Evolutionary conservation across 1,284 basidiomycete species (phyloP).

Genomic region (Pseudozyma hubeiensis): DNA sequence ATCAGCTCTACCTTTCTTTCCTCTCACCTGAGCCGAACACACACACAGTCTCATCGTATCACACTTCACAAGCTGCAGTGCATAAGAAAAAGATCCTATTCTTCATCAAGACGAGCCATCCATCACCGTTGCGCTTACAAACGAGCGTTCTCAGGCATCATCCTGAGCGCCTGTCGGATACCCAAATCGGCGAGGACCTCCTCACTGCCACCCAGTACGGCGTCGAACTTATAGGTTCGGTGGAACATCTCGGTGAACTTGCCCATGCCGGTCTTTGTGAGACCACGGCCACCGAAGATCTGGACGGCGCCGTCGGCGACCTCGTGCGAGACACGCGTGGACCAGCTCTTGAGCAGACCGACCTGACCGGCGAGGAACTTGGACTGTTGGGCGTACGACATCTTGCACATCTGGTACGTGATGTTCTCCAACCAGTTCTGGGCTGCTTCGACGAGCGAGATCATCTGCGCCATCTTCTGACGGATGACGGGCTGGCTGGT

Average conservation of each 20-base stretch:
- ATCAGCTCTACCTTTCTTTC: too few species aligned
- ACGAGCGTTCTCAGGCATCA: constrained; percentile 64
- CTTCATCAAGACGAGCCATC: background rate
- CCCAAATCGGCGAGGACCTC: constrained; percentile 73
- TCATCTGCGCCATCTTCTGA: constrained; percentile 85
- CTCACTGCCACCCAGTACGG: constrained; percentile 67
- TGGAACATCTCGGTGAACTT: constrained; percentile 72
- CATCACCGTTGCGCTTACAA: constrained; percentile 17
- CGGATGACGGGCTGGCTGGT: constrained; percentile 85
- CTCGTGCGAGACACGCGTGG: constrained; percentile 66
- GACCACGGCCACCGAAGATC: constrained; percentile 78
- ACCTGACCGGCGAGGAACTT: constrained; percentile 75
- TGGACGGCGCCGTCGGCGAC: constrained; percentile 82
- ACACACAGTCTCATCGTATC: background rate
- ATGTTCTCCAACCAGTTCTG: constrained; percentile 91
- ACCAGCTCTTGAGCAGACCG: constrained; percentile 77
- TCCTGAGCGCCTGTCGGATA: constrained; percentile 71
- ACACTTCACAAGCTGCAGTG: too few species aligned
- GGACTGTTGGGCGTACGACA: constrained; percentile 79
- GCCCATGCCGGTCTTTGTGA: constrained; percentile 76
- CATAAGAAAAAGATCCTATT: background rate
- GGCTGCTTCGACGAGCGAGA: constrained; percentile 81
- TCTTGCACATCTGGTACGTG: constrained; percentile 89
- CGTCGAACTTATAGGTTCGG: constrained; percentile 80
- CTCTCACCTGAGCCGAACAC: background rate